Conservation (phyloP, 2,329 filamentous ascomycete genomes). For the Fusarium marasasianum region DNA sequence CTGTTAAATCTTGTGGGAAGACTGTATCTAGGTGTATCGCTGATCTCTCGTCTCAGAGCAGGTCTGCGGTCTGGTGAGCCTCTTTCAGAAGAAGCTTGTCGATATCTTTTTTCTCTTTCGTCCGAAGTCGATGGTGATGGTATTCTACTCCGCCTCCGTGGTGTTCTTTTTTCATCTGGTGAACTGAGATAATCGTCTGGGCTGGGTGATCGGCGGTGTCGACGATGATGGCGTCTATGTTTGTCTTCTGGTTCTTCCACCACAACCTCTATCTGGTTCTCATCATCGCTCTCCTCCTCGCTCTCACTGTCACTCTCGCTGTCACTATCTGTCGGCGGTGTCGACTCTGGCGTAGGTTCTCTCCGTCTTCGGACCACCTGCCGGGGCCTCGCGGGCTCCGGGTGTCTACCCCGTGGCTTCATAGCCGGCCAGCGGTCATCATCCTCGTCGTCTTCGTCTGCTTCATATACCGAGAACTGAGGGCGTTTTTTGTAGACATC, state of each 20-base stretch:
- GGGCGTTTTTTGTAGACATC: conserved; percentile 45
- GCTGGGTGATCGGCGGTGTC: conserved; percentile 32
- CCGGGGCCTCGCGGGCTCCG: conserved; percentile 29
- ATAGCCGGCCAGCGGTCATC: conserved; percentile 24
- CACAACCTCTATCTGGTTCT: conserved; percentile 38
- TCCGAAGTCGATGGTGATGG: conserved; percentile 39
- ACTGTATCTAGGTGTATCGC: conserved; percentile 44
- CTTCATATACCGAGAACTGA: conserved; percentile 41
- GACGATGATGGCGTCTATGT: conserved; percentile 29
- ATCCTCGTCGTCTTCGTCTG: conserved; percentile 39
- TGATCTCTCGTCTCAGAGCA: conserved; percentile 43
- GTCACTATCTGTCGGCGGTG: conserved; percentile 24
- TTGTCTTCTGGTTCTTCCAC: conserved; percentile 44
- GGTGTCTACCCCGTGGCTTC: conserved; percentile 34
- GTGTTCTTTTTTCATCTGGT: conserved; percentile 37
- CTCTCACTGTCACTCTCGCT: conserved; percentile 26
- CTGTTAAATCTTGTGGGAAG: conserved; percentile 40
- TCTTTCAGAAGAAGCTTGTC: conserved; percentile 41
- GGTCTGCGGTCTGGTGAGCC: conserved; percentile 43
- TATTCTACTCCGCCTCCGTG: conserved; percentile 35
- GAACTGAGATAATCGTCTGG: conserved; percentile 43
- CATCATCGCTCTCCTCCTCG: conserved; percentile 24
- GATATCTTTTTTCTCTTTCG: conserved; percentile 37
- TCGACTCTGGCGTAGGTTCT: conserved; percentile 33
- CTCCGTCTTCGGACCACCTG: conserved; percentile 26